Evolutionary conservation across 1,284 basidiomycete genomes (phyloP).

Genomic region (Sutorius eximius): DNA sequence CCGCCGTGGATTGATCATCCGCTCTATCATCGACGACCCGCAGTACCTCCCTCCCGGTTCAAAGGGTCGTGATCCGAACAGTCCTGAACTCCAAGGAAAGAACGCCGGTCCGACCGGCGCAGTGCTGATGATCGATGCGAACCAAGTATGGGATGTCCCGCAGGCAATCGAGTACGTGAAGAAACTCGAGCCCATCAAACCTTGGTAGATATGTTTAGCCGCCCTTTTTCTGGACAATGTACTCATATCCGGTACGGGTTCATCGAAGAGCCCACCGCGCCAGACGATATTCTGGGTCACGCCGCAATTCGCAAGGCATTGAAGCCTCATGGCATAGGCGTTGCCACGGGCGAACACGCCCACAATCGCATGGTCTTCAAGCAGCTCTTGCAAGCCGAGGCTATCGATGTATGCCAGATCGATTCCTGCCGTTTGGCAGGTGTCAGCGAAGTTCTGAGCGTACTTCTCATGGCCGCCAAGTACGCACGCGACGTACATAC

Average conservation of each 20-base stretch:
- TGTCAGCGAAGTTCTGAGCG: constrained; percentile 89
- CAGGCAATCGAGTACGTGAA: constrained; percentile 92
- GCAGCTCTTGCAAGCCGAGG: constrained; percentile 89
- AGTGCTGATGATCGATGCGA: constrained; percentile 96
- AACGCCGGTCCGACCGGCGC: constrained; percentile 93
- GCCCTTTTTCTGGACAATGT: neutral
- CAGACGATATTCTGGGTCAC: constrained; percentile 87
- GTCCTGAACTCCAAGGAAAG: constrained; percentile 73
- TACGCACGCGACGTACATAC: constrained; percentile 33
- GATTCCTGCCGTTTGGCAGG: constrained; percentile 93
- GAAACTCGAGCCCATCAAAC: constrained; percentile 77
- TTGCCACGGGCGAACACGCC: constrained; percentile 95
- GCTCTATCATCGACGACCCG: constrained; percentile 93
- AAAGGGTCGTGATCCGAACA: constrained; percentile 61
- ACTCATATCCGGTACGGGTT: constrained; percentile 57
- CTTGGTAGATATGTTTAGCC: constrained; percentile 60
- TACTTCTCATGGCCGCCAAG: constrained; percentile 95
- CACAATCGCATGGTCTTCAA: constrained; percentile 98
- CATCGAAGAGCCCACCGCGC: constrained; percentile 94
- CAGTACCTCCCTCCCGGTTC: constrained; percentile 60
- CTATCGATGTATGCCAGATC: constrained; percentile 90
- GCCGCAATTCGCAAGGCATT: constrained; percentile 79
- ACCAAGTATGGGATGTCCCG: constrained; percentile 95
- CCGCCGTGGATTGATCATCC: constrained; percentile 83
- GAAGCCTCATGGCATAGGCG: constrained; percentile 84